Evolutionary conservation across 1,139 yeast species (phyloP).

Genomic region (Taphrina deformans): DNA sequence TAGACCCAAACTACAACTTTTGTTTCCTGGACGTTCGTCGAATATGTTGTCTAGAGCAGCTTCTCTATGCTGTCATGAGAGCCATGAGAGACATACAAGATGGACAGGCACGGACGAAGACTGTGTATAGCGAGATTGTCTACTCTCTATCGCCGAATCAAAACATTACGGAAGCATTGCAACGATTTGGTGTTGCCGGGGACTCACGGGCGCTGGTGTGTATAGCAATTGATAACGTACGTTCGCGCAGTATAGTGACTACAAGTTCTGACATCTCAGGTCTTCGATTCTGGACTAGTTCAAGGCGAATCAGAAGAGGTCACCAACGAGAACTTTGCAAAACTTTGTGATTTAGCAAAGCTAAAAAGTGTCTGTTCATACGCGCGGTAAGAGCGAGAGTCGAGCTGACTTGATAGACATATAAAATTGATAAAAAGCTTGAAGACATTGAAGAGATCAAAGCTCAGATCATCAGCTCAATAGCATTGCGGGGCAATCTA

Average conservation of each 20-base stretch:
- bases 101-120: conserved; percentile 52
- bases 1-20: conserved; percentile 48
- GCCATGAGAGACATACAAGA: conserved; percentile 51
- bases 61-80: conserved; percentile 54
- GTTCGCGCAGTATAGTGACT: background rate
- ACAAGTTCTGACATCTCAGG: background rate
- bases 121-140: conserved; percentile 56
- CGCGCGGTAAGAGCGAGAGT: background rate
- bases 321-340: background rate
- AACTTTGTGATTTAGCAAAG: background rate
- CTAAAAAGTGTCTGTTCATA: background rate
- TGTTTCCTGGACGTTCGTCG: conserved; percentile 54
- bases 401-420: background rate
- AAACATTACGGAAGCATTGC: conserved; percentile 53
- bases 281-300: background rate
- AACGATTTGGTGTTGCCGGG: conserved; percentile 52
- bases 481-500: conserved; percentile 10
- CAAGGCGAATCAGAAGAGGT: background rate
- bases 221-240: conserved; percentile 45
- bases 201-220: conserved; percentile 46
- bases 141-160: conserved; percentile 56
- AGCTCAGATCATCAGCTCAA: background rate
- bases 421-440: conserved; percentile 2
- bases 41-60: conserved; percentile 52
- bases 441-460: conserved; percentile 6